Evolutionary conservation across 306 rosid genomes (phyloP).

Genomic region (Argentina anserina): DNA sequence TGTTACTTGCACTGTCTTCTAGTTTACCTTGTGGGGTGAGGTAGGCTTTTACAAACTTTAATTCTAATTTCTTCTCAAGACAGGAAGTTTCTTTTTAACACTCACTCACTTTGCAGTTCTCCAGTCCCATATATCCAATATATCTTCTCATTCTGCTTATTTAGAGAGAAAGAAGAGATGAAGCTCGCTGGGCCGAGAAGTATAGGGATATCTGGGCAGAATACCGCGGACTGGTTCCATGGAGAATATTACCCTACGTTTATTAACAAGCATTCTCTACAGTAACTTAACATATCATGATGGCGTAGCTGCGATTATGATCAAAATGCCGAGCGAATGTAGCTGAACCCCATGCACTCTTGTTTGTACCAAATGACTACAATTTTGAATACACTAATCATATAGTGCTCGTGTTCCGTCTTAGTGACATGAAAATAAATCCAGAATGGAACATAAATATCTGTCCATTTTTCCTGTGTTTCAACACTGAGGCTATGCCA

Average conservation of each 20-base stretch:
- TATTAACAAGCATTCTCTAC: constrained; percentile 27
- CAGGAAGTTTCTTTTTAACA: constrained; percentile 3
- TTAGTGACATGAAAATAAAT: not conserved
- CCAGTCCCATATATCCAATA: constrained; percentile 90
- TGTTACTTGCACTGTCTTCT: constrained; percentile 87
- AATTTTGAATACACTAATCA: not conserved
- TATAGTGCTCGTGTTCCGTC: not conserved
- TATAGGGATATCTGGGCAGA: constrained; percentile 79
- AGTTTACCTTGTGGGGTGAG: constrained; percentile 97
- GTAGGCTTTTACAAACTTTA: constrained; percentile 34
- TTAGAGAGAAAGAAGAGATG: constrained; percentile 95
- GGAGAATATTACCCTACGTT: constrained; percentile 86
- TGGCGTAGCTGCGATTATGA: not conserved
- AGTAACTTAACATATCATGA: too few species aligned
- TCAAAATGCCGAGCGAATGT: not conserved
- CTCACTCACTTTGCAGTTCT: constrained; percentile 58
- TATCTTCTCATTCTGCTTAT: constrained; percentile 86
- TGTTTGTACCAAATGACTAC: constrained; percentile 9
- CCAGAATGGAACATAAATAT: not conserved
- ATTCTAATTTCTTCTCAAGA: not conserved
- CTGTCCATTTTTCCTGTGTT: not conserved
- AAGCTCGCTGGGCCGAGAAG: constrained; percentile 88
- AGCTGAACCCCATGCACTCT: constrained; percentile 4
- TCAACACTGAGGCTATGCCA: not conserved
- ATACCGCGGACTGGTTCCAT: constrained; percentile 73